A percentile compares a stretch with the other conserved stretches of the same genome.
Conservation (phyloP, 768 basidiomycete genomes). For the Leucocoprinus sp. region DNA sequence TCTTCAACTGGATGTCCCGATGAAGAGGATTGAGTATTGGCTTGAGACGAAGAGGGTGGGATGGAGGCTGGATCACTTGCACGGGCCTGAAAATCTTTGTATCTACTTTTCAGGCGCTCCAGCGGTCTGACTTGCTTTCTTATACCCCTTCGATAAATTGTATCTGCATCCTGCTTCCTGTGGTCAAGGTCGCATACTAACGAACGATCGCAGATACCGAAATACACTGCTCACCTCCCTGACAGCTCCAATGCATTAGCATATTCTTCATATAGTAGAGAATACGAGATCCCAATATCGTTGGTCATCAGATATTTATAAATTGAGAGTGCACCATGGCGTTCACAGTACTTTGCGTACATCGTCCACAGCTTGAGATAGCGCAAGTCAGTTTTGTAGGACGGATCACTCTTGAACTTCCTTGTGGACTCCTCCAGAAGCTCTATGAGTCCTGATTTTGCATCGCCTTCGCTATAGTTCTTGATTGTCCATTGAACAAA, state of each 20-base stretch:
- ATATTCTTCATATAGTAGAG: conserved; percentile 87
- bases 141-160: conserved; percentile 77
- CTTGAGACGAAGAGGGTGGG: conserved; percentile 24
- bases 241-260: conserved; percentile 68
- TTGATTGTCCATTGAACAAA: conserved; percentile 89
- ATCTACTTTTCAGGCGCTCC: conserved; percentile 75
- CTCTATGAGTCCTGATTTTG: conserved; percentile 65
- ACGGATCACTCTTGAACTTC: conserved; percentile 73
- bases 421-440: conserved; percentile 79
- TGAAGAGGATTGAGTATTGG: conserved; percentile 12
- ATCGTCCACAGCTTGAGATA: conserved; percentile 90
- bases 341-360: conserved; percentile 76
- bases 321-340: conserved; percentile 54
- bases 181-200: conserved; percentile 1
- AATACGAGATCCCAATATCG: conserved; percentile 70
- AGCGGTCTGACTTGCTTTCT: conserved; percentile 73
- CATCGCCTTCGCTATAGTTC: conserved; percentile 63
- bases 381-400: conserved; percentile 81
- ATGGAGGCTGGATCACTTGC: conserved; percentile 30
- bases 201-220: not conserved
- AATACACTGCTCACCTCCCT: conserved; percentile 55
- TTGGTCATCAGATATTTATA: conserved; percentile 69
- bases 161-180: conserved; percentile 73
- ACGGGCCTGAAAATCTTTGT: conserved; percentile 70
- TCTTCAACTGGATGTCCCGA: not conserved